These are phyloP conservation scores for Vinca major DNA, from an alignment of 305 asterid genomes.

Conservation along the genomic window DNA sequence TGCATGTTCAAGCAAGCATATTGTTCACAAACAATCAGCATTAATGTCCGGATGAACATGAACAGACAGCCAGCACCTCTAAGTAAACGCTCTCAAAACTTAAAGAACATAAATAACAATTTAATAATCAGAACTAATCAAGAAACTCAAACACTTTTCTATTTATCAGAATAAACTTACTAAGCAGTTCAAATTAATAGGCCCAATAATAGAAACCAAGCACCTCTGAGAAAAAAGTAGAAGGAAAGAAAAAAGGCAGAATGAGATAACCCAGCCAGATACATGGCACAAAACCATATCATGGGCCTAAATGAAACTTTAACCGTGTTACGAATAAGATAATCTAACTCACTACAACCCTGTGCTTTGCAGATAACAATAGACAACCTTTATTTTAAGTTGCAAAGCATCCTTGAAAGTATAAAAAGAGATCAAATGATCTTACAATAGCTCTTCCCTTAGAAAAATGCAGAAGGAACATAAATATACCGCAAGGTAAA, in stretches of 20 bases:
- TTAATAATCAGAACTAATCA: neutral
- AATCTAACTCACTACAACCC: neutral
- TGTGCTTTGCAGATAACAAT: neutral
- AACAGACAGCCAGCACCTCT: neutral
- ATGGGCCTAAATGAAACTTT: neutral
- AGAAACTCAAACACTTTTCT: neutral
- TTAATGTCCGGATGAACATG: neutral
- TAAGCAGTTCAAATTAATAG: neutral
- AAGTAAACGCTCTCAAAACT: neutral
- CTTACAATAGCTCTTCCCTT: neutral
- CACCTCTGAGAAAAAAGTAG: neutral
- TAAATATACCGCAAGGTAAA: neutral
- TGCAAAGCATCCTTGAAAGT: neutral
- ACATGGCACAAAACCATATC: neutral
- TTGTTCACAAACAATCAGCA: neutral
- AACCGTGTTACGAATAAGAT: neutral
- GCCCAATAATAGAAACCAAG: neutral
- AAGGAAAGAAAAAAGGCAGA: neutral
- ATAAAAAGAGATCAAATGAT: neutral
- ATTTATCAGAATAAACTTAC: neutral
- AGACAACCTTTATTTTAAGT: neutral
- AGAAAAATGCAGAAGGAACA: neutral
- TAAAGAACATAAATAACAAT: too few species aligned
- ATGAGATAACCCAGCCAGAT: neutral
- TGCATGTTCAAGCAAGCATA: neutral